phyloP scores from a whole-genome alignment of 2,329 filamentous ascomycete genomes.

The Diplodia mutila region DNA sequence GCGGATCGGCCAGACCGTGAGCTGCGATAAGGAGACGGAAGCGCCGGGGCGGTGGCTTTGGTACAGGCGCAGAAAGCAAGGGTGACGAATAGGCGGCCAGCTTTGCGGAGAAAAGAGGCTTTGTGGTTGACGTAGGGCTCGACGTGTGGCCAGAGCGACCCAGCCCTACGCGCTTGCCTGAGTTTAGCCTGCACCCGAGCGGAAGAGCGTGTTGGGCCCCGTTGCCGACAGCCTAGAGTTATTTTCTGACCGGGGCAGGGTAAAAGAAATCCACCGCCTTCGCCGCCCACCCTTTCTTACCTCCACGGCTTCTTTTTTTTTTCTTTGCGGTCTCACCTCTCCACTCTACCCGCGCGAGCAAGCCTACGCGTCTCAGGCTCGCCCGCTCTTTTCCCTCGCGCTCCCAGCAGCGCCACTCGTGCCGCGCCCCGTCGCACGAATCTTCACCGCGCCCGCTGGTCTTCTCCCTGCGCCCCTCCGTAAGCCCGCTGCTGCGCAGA shows the following conservation, averaged over 20 bases:
- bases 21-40: neutral
- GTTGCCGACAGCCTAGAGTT: constrained; percentile 16
- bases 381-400: constrained; percentile 6
- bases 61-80: neutral
- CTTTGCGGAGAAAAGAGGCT: constrained; percentile 14
- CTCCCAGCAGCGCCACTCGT: constrained; percentile 8
- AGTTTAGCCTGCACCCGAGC: constrained; percentile 15
- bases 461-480: neutral
- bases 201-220: constrained; percentile 15
- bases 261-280: constrained; percentile 21
- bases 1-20: neutral
- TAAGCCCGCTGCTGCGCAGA: constrained; percentile 17
- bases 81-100: constrained; percentile 2
- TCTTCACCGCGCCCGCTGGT: constrained; percentile 8
- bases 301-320: neutral
- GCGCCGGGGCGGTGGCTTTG: neutral
- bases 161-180: constrained; percentile 17
- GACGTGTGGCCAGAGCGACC: constrained; percentile 1
- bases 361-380: constrained; percentile 1
- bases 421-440: constrained; percentile 9
- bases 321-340: constrained; percentile 12
- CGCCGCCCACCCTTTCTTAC: constrained; percentile 15
- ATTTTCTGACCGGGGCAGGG: constrained; percentile 11
- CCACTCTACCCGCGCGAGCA: constrained; percentile 5
- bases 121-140: constrained; percentile 6